These are phyloP conservation scores for Yamadazyma paraphyllophila DNA, from an alignment of 805 yeast species.

Conservation along the genomic window DNA sequence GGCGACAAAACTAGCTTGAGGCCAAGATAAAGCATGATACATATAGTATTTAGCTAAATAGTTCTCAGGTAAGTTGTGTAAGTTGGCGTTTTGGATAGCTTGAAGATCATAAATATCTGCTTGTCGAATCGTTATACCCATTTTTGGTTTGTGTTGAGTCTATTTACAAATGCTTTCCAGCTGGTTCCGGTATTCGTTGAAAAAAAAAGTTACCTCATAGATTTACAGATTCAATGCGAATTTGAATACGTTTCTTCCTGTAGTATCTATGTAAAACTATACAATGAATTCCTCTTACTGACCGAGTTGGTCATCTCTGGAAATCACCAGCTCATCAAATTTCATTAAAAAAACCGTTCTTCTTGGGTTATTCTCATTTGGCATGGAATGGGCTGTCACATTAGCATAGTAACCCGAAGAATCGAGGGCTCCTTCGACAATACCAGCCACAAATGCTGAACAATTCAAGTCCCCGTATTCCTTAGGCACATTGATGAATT, in stretches of 20 bases:
- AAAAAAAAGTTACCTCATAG: slow-evolving; percentile 4
- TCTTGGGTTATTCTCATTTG: slow-evolving; percentile 53
- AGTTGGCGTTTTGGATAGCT: slow-evolving; percentile 93
- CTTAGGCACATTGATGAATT: slow-evolving; percentile 72
- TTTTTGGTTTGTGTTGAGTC: slow-evolving; percentile 18
- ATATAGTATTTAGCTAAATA: slow-evolving; percentile 89
- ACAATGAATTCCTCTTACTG: not conserved
- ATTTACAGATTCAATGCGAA: slow-evolving; percentile 5
- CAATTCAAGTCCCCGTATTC: slow-evolving; percentile 78
- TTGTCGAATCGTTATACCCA: slow-evolving; percentile 85
- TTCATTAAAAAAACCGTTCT: slow-evolving; percentile 76
- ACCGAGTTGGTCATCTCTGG: slow-evolving; percentile 35
- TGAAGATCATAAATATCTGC: slow-evolving; percentile 86
- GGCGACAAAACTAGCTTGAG: slow-evolving; percentile 95
- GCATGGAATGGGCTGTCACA: slow-evolving; percentile 82
- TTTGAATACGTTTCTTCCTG: not conserved
- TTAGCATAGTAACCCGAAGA: slow-evolving; percentile 67
- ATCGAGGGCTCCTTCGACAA: slow-evolving; percentile 79
- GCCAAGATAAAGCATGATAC: slow-evolving; percentile 95
- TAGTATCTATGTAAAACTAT: too few species aligned
- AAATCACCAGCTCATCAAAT: slow-evolving; percentile 57
- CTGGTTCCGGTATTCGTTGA: slow-evolving; percentile 2
- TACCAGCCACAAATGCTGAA: slow-evolving; percentile 81
- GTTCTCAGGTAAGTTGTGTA: slow-evolving; percentile 91
- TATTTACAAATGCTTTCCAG: slow-evolving; percentile 5